Evolutionary conservation across 1,284 basidiomycete genomes (phyloP).

Genomic region (Tranzscheliella williamsii): DNA sequence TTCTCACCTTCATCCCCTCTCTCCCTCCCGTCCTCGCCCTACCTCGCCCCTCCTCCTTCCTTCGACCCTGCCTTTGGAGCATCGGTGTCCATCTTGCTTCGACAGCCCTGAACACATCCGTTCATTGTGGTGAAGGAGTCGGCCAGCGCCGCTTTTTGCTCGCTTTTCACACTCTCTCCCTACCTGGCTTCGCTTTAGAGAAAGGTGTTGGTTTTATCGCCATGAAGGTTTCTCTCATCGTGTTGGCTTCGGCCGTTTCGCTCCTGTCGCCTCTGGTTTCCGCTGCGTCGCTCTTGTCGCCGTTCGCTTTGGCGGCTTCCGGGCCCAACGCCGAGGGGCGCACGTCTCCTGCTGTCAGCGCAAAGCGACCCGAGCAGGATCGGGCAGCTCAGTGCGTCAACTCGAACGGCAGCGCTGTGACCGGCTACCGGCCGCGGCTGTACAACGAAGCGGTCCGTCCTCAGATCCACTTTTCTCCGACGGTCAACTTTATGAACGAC

Average conservation of each 20-base stretch:
- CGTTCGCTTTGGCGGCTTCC: neutral
- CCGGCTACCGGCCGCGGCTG: constrained; percentile 12
- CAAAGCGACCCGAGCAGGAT: too few relatives aligned
- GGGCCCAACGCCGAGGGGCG: too few relatives aligned
- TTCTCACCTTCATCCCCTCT: neutral
- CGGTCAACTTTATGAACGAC: constrained; percentile 63
- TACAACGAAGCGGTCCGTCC: constrained; percentile 40
- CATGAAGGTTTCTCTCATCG: neutral
- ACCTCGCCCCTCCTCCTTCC: too few relatives aligned
- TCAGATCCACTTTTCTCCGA: constrained; percentile 53
- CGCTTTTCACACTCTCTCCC: neutral
- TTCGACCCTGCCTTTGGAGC: too few relatives aligned
- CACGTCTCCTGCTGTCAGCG: too few relatives aligned
- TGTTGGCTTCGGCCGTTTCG: neutral
- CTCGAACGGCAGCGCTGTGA: constrained; percentile 27
- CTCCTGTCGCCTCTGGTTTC: neutral
- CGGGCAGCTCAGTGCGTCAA: constrained; percentile 14
- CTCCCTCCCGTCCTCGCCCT: neutral
- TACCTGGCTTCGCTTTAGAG: neutral
- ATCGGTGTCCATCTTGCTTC: too few relatives aligned
- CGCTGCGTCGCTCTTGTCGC: neutral
- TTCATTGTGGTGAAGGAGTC: too few relatives aligned
- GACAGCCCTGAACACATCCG: too few relatives aligned
- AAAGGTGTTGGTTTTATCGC: neutral
- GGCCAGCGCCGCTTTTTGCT: neutral